A percentile compares a stretch with the other conserved stretches of the same genome.
Evolutionary conservation across 768 basidiomycete genomes (phyloP).

Genomic region (Lactarius pseudohatsudake): DNA sequence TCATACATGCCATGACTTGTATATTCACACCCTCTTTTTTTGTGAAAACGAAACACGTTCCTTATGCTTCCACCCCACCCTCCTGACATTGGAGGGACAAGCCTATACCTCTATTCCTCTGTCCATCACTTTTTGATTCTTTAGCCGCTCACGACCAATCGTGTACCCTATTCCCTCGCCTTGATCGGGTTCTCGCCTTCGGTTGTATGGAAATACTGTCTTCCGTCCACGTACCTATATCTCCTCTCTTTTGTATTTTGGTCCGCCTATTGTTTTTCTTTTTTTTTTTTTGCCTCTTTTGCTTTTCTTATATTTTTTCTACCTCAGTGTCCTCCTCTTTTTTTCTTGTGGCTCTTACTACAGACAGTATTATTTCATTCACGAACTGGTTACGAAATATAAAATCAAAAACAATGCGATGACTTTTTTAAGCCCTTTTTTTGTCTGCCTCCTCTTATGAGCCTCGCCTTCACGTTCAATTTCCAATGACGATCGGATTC

Average conservation of each 20-base stretch:
- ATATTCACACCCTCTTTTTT: conserved; percentile 17
- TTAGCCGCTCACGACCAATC: conserved; percentile 13
- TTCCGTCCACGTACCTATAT: background rate
- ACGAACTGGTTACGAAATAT: conserved; percentile 23
- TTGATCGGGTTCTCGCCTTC: conserved; percentile 4
- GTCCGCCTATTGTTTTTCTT: background rate
- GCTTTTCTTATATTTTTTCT: conserved; percentile 12
- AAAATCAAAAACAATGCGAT: conserved; percentile 23
- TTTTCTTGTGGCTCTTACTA: background rate
- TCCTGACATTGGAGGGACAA: background rate
- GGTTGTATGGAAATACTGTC: conserved; percentile 3
- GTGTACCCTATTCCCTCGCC: conserved; percentile 9
- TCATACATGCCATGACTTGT: conserved; percentile 13
- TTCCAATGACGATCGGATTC: background rate
- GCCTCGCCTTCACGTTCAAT: too few species aligned
- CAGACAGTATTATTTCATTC: conserved; percentile 11
- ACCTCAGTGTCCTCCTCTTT: background rate
- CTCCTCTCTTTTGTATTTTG: background rate
- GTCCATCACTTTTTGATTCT: background rate
- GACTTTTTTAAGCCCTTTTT: conserved; percentile 5
- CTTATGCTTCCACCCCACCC: conserved; percentile 1
- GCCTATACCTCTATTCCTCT: background rate
- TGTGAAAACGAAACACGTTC: background rate
- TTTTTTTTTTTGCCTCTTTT: background rate
- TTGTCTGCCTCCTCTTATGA: too few species aligned